Conservation (phyloP, 352 stramenopile genomes). For the Phytophthora europaea region DNA sequence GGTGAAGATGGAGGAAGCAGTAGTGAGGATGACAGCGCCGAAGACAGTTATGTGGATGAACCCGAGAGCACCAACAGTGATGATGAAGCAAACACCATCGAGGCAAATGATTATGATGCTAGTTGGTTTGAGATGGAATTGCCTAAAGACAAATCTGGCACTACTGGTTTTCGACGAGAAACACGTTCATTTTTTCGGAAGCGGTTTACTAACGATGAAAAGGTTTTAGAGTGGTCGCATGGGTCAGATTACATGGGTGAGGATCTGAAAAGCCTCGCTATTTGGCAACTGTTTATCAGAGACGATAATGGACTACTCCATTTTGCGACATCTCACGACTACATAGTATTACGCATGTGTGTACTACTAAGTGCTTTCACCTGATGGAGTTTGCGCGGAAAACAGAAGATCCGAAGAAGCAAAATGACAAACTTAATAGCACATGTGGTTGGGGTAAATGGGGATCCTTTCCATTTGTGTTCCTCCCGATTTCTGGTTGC, state of each 20-base stretch:
- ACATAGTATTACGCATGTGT: background rate
- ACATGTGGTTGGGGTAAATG: background rate
- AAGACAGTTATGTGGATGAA: too few relatives aligned
- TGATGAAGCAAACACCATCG: background rate
- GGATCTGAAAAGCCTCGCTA: background rate
- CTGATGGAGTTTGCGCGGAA: background rate
- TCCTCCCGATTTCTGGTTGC: background rate
- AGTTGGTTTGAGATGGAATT: background rate
- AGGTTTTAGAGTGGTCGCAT: background rate
- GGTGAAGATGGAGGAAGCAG: too few relatives aligned
- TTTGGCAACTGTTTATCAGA: background rate
- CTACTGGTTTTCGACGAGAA: background rate
- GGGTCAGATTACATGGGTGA: background rate
- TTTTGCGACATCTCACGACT: background rate
- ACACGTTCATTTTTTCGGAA: background rate
- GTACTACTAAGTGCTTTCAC: background rate
- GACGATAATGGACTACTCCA: background rate
- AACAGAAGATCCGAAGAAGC: background rate
- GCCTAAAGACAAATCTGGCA: background rate
- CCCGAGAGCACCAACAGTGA: background rate
- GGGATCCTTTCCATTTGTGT: background rate
- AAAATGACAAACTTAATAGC: background rate
- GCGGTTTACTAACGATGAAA: background rate
- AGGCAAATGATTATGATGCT: background rate
- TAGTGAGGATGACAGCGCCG: too few relatives aligned